Evolutionary conservation across 164 flowering plant species (phyloP).

Genomic region (Amborella trichopoda): DNA sequence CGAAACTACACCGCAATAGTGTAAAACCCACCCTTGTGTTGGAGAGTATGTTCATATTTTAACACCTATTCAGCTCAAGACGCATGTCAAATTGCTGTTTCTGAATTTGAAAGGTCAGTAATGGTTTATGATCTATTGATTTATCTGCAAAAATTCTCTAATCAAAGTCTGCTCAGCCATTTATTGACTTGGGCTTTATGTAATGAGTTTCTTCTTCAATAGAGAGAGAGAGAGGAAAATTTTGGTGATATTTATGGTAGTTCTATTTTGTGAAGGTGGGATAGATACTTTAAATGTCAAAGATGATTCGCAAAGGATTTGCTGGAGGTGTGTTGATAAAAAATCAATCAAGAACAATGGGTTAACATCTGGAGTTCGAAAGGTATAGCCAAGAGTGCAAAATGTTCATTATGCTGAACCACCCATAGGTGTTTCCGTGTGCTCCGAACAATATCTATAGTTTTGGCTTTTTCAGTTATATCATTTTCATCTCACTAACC

Average conservation of each 20-base stretch:
- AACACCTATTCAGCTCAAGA: slow-evolving; percentile 67
- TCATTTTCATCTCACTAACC: not conserved
- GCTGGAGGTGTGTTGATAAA: slow-evolving; percentile 52
- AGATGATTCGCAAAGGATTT: slow-evolving; percentile 13
- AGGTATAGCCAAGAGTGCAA: slow-evolving; percentile 29
- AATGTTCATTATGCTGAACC: not conserved
- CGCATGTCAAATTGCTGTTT: slow-evolving; percentile 61
- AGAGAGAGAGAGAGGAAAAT: not conserved
- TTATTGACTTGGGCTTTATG: not conserved
- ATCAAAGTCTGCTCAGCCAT: not conserved
- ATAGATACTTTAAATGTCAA: slow-evolving; percentile 13
- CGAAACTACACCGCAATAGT: too few relatives aligned
- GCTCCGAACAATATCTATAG: not conserved
- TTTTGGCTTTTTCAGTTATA: not conserved
- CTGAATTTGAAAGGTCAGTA: slow-evolving; percentile 47
- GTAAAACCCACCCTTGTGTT: too few relatives aligned
- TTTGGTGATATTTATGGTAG: slow-evolving; percentile 1
- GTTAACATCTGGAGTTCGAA: slow-evolving; percentile 87
- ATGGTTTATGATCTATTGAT: not conserved
- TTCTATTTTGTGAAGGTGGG: slow-evolving; percentile 33
- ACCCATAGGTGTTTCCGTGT: not conserved
- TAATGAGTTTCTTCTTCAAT: not conserved
- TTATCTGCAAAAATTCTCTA: not conserved
- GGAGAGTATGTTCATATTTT: slow-evolving; percentile 83
- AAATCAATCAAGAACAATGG: slow-evolving; percentile 59